Conservation (phyloP, 139 green algal species). For the Chlamydomonas eustigma region DNA sequence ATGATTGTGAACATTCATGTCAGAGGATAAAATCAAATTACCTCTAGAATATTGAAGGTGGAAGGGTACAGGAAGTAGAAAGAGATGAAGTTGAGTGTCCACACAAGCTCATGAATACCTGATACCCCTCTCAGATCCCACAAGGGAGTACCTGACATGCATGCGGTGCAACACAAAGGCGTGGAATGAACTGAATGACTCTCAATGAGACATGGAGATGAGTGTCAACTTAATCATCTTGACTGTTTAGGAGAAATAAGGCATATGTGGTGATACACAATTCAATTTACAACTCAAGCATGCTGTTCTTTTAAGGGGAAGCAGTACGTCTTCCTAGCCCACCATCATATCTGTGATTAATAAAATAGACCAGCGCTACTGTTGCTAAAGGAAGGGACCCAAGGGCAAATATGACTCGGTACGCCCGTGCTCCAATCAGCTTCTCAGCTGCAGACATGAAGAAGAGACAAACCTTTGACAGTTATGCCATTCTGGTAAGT, state of each 20-base stretch:
- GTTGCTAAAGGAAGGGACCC: constrained; percentile 83
- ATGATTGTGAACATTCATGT: background rate
- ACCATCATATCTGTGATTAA: constrained; percentile 77
- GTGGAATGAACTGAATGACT: no score
- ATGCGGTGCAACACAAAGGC: no score
- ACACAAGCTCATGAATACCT: constrained; percentile 80
- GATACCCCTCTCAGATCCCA: constrained; percentile 81
- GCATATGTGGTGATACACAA: no score
- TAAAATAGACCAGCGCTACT: constrained; percentile 92
- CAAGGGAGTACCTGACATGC: constrained; percentile 40
- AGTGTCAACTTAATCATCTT: no score
- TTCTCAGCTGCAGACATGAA: constrained; percentile 80
- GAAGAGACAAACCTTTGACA: no score
- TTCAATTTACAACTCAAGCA: no score
- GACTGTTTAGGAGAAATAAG: no score
- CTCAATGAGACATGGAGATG: no score
- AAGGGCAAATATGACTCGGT: constrained; percentile 88
- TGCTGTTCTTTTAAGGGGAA: no score
- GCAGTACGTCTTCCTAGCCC: no score
- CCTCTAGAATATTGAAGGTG: constrained; percentile 98
- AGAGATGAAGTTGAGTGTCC: constrained; percentile 88
- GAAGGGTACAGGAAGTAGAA: constrained; percentile 99
- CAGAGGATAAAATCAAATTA: no score
- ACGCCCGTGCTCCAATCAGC: constrained; percentile 83
- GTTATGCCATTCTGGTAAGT: no score